Percentiles rank a stretch among this genome's conserved stretches.
Evolutionary conservation across 2,329 filamentous ascomycete genomes (phyloP).

Genomic region (Alternaria ventricosa): DNA sequence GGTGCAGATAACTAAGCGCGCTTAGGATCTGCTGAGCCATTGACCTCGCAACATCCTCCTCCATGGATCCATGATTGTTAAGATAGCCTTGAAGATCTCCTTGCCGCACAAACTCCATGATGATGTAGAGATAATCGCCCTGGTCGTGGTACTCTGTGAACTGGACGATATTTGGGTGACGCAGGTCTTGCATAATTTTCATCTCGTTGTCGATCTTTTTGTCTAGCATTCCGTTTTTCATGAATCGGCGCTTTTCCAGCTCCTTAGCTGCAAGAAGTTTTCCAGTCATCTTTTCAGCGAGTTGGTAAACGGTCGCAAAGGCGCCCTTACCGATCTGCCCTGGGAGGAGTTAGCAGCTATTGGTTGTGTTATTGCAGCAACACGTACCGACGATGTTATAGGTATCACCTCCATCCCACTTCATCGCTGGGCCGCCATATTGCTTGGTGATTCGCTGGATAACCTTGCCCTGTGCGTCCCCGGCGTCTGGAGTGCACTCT

Average conservation of each 20-base stretch:
- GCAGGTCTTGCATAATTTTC: constrained; percentile 87
- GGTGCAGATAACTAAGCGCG: constrained; percentile 85
- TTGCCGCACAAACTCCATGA: constrained; percentile 89
- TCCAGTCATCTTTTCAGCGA: constrained; percentile 85
- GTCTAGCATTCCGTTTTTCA: constrained; percentile 89
- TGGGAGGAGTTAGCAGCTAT: constrained; percentile 16
- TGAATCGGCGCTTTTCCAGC: constrained; percentile 88
- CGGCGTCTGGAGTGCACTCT: constrained; percentile 34
- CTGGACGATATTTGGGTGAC: constrained; percentile 88
- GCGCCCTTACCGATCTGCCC: constrained; percentile 87
- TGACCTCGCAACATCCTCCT: constrained; percentile 71
- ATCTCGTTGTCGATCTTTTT: constrained; percentile 96
- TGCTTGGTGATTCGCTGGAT: constrained; percentile 36
- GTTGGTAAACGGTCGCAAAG: constrained; percentile 91
- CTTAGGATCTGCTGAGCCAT: constrained; percentile 80
- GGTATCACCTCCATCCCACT: constrained; percentile 78
- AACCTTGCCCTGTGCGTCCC: constrained; percentile 30
- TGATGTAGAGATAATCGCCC: constrained; percentile 83
- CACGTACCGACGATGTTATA: constrained; percentile 74
- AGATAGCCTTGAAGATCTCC: constrained; percentile 85
- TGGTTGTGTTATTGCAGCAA: background rate
- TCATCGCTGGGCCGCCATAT: constrained; percentile 65
- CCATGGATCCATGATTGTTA: constrained; percentile 64
- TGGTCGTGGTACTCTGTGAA: constrained; percentile 90
- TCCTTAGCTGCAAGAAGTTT: constrained; percentile 90